phyloP scores from a whole-genome alignment of 331 rosid genomes.

The Acacia pycnantha region DNA sequence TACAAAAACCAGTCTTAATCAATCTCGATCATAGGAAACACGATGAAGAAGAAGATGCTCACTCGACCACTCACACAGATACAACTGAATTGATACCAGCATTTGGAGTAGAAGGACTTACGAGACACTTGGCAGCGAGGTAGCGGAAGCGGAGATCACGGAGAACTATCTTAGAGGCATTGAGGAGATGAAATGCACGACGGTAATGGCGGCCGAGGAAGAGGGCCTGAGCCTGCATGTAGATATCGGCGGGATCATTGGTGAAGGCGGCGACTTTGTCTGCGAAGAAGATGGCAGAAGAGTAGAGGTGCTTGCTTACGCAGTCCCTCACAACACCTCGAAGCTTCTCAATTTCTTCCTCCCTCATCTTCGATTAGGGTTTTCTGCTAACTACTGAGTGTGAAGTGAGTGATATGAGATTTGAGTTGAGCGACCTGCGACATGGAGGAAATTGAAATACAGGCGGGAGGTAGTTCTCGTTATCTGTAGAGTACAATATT shows the following conservation, averaged over 20 bases:
- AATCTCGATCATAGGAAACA: background rate
- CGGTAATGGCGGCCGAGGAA: conserved; percentile 96
- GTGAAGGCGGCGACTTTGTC: conserved; percentile 92
- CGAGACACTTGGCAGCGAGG: conserved; percentile 97
- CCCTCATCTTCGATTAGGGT: conserved; percentile 63
- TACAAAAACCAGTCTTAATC: background rate
- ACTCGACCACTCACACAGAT: background rate
- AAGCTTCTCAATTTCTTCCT: conserved; percentile 86
- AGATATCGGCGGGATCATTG: conserved; percentile 86
- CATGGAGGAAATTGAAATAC: conserved; percentile 12
- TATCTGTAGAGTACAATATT: rapidly evolving
- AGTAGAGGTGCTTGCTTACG: conserved; percentile 89
- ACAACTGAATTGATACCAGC: background rate
- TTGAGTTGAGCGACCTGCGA: background rate
- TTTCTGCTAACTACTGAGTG: background rate
- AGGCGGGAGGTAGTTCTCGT: background rate
- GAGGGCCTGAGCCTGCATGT: conserved; percentile 98
- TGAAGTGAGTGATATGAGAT: background rate
- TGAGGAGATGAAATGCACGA: conserved; percentile 93
- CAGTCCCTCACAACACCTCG: conserved; percentile 93
- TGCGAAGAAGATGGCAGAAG: conserved; percentile 96
- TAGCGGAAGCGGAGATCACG: conserved; percentile 94
- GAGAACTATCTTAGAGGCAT: conserved; percentile 88
- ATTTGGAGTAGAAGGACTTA: background rate
- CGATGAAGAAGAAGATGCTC: background rate